Base-by-base conservation (phyloP, 2,329 filamentous ascomycete genomes). In the Trichophyton simii region DNA sequence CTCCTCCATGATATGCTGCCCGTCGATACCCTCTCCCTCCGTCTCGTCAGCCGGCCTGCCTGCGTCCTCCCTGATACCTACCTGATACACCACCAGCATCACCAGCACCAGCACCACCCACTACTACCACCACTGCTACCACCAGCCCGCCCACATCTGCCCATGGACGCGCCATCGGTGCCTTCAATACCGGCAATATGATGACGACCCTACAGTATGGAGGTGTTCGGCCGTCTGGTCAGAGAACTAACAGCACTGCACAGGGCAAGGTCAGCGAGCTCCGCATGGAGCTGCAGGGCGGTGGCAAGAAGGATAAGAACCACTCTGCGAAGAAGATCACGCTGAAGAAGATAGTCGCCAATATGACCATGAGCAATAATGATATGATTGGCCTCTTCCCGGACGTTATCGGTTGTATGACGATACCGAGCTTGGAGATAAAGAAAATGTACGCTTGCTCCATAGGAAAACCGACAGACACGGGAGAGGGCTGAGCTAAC, bases 331-430 rank as follows among this genome's bases (percentile, higher is more conserved):
- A 97, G 82, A 97, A 97, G 83, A 95, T 96, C 72, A 91, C 94
- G 9, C 82, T 99, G 65, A 99, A 99, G 83, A 96, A 96, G 82
- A 97, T 99, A 68, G 94, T 99, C 69, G 94, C 94, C 73, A 99
- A 99, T 74, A 99, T 99, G 94, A 99, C 94, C 66, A 99, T 99
- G 94, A 97, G 92, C 83, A 99, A 99, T 78, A 99, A 97, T 72
- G 94, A 99, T 75, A 99, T 99, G 94, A 88, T 97, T 61, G 91
- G 90, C 44, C 80, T 99, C 59, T 99, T 99, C 69, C 91, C 92
- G 18, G 94, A 99, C 72, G 88, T 99, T 63, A 89, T 99, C 68
- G 86, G 81, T 65, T 97, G 92, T 80, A 99, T 99, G 94, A 85
- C 89, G 68, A 89, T 99, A 65, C 87, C 87, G 59, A 95, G 88